Conservation (phyloP, 2,329 filamentous ascomycete species). For the Knoxdaviesia proteae region DNA sequence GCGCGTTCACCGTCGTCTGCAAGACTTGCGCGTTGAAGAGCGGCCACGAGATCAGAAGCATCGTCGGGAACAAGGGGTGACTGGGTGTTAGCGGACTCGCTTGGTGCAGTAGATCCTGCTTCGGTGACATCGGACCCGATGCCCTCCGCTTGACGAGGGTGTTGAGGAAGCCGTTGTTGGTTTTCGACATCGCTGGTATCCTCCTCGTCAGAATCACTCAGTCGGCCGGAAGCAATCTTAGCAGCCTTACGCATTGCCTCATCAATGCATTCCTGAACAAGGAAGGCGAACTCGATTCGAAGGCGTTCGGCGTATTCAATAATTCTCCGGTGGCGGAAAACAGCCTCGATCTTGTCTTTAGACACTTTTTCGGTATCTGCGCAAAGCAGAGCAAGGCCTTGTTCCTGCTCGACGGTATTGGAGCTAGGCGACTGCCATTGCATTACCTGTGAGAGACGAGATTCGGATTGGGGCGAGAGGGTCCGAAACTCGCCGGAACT, state of each 20-base stretch:
- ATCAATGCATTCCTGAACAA: conserved; percentile 90
- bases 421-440: conserved; percentile 93
- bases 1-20: conserved; percentile 22
- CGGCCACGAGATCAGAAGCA: conserved; percentile 33
- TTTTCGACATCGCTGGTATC: conserved; percentile 11
- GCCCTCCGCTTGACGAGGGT: no score
- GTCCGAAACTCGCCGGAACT: conserved; percentile 61
- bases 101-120: conserved; percentile 6
- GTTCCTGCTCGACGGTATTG: conserved; percentile 81
- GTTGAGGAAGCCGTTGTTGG: no score
- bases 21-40: conserved; percentile 24
- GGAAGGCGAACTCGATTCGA: conserved; percentile 73
- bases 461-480: conserved; percentile 89
- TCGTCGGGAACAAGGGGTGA: conserved; percentile 28
- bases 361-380: conserved; percentile 73
- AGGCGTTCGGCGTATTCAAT: conserved; percentile 94
- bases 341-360: conserved; percentile 76
- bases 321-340: conserved; percentile 76
- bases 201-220: conserved; percentile 55
- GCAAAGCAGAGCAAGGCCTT: conserved; percentile 71
- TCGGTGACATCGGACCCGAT: no score
- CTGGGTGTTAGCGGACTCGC: conserved; percentile 33
- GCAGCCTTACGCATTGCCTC: conserved; percentile 79
- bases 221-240: conserved; percentile 63
- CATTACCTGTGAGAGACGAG: conserved; percentile 76